Conservation (phyloP, 805 yeast genomes). For the Jamesozyma lodderae region DNA sequence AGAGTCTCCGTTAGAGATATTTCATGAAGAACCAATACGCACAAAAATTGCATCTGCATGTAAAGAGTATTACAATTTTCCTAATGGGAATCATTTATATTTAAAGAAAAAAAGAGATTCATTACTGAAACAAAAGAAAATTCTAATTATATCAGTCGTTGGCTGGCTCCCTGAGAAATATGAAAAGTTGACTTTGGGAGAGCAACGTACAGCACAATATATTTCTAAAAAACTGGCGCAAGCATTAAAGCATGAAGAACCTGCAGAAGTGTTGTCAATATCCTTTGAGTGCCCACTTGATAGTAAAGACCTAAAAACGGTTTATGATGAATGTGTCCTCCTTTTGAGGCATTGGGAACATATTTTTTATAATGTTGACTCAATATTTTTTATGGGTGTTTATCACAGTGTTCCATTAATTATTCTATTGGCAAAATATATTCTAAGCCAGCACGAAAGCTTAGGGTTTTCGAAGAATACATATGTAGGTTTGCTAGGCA, state of each 20-base stretch:
- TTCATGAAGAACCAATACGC: constrained; percentile 27
- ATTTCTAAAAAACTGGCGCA: constrained; percentile 23
- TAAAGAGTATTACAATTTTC: constrained; percentile 32
- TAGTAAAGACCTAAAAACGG: constrained; percentile 22
- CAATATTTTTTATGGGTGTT: constrained; percentile 41
- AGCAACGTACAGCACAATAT: constrained; percentile 23
- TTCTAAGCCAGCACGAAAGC: constrained; percentile 29
- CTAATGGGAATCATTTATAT: constrained; percentile 32
- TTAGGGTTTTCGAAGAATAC: constrained; percentile 14
- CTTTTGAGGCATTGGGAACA: constrained; percentile 42
- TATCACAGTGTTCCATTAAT: constrained; percentile 48
- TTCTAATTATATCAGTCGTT: constrained; percentile 25
- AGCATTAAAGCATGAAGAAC: constrained; percentile 24
- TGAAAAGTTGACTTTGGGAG: constrained; percentile 22
- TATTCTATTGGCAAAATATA: constrained; percentile 37
- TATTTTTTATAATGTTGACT: constrained; percentile 39
- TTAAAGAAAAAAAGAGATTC: constrained; percentile 18
- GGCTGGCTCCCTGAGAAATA: constrained; percentile 29
- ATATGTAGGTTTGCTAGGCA: constrained; percentile 27
- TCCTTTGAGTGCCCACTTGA: constrained; percentile 32
- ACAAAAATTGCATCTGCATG: constrained; percentile 31
- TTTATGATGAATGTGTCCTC: constrained; percentile 36
- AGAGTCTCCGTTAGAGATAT: constrained; percentile 18
- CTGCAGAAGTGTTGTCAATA: constrained; percentile 19
- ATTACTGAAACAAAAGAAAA: constrained; percentile 18